Evolutionary conservation across 257 asterid species (phyloP), one percentile per base, ranked within the genome.

Genomic region (Ocimum tenuiflorum): DNA sequence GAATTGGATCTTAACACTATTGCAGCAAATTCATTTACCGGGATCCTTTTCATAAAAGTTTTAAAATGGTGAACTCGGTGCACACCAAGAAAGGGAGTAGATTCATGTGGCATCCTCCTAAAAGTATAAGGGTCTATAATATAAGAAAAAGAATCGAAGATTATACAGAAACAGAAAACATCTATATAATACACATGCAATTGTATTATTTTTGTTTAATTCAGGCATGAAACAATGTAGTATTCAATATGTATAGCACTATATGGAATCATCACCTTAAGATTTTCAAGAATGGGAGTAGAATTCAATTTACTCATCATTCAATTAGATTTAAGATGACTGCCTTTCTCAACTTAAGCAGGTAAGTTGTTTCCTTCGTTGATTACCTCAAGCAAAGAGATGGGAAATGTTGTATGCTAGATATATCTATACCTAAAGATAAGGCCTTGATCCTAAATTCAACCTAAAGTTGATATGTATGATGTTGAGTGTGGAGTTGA

Each of bases 361-460:
- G n/a, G 6, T 22, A 48, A 8, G 1, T 9, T 4, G 36, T 4
- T 23, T 24, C 41, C 45, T 23, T 38, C 19, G 8, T 1, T 29
- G 43, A 68, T 31, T 45, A n/a, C 10, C 36, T 9, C 1, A 3
- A 38, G 15, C 23, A 49, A 17, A n/a, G 8, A 39, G 50, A 12
- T n/a, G 14, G 35, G 29, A 36, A 33, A 12, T 12, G 3, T 27
- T 54, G 12, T 33, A 33, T 11, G 35, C 67, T 19, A 23, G 46
- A 24, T 15, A 13, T 22, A 14, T 48, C 29, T 31, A 61, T 13
- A 43, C 55, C 51, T 46, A 23, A n/a, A 54, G 24, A 70, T 1
- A 20, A 54, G 60, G 10, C 13, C 52, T 20, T n/a, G 9, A n/a
- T 35, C 33, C 68, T 38, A 64, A 58, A 60, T 20, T 68, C 55